phyloP scores from a whole-genome alignment of 1,139 yeast species.

The Kurtzmaniella natalensis region DNA sequence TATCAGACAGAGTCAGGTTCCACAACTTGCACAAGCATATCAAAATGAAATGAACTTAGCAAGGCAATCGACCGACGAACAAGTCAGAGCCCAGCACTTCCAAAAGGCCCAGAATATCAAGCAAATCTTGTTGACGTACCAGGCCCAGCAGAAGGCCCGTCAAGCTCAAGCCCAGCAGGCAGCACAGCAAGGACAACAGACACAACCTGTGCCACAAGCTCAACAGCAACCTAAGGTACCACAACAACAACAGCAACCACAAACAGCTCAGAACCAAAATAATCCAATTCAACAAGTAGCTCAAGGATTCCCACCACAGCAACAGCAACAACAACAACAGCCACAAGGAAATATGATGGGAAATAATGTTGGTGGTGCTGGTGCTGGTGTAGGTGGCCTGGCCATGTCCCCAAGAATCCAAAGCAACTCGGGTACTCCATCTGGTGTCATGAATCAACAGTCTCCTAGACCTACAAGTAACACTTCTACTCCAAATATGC shows the following conservation, averaged over 20 bases:
- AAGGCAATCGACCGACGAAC: constrained; percentile 45
- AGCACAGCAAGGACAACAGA: constrained; percentile 22
- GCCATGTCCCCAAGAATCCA: constrained; percentile 1
- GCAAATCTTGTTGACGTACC: constrained; percentile 39
- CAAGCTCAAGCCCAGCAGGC: constrained; percentile 18
- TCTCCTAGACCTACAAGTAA: constrained; percentile 5
- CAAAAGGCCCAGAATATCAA: constrained; percentile 66
- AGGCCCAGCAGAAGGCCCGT: constrained; percentile 35
- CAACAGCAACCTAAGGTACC: constrained; percentile 12
- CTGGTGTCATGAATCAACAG: background rate
- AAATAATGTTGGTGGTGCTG: background rate
- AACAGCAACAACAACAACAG: constrained; percentile 2
- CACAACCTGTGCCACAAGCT: constrained; percentile 13
- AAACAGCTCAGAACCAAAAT: constrained; percentile 11
- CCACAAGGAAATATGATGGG: constrained; percentile 4
- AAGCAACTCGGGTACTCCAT: background rate
- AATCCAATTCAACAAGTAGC: background rate
- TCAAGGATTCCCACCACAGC: constrained; percentile 3
- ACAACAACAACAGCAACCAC: constrained; percentile 14
- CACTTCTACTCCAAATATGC: constrained; percentile 4
- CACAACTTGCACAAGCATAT: constrained; percentile 56
- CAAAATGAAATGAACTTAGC: constrained; percentile 64
- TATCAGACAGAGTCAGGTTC: constrained; percentile 54
- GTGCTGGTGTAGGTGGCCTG: background rate
- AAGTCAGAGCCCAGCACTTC: constrained; percentile 67